These are phyloP conservation scores for sorghum (Sorghum bicolor) DNA, from an alignment of 176 grass and related monocot species.

Conservation along the genomic window Sorghum_bicolor_NCBIv3 NC_012876.2:52257501-52258000, in stretches of 20 bases:
- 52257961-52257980: conserved; percentile 46
- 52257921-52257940: conserved; percentile 79
- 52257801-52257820: conserved; percentile 62
- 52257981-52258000: conserved; percentile 65
- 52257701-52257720: conserved; percentile 28
- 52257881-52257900: conserved; percentile 80
- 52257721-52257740: conserved; percentile 38
- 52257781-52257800: conserved; percentile 62
- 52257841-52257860: conserved; percentile 33
- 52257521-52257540: conserved; percentile 15
- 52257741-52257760: conserved; percentile 60
- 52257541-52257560: conserved; percentile 17
- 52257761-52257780: conserved; percentile 95
- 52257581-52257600: conserved; percentile 39
- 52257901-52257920: conserved; percentile 52
- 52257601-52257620: conserved; percentile 39
- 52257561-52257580: conserved; percentile 6
- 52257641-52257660: conserved; percentile 42
- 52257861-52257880: conserved; percentile 49
- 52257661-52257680: conserved; percentile 10
- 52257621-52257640: conserved; percentile 50
- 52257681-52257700: conserved; percentile 50
- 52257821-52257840: conserved; percentile 60
- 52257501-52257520: conserved; percentile 29
- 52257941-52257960: conserved; percentile 68